Evolutionary conservation across 495 filamentous ascomycete genomes (phyloP), one percentile per base, ranked within the genome.

Genomic region (Penicillium longicatenatum): DNA sequence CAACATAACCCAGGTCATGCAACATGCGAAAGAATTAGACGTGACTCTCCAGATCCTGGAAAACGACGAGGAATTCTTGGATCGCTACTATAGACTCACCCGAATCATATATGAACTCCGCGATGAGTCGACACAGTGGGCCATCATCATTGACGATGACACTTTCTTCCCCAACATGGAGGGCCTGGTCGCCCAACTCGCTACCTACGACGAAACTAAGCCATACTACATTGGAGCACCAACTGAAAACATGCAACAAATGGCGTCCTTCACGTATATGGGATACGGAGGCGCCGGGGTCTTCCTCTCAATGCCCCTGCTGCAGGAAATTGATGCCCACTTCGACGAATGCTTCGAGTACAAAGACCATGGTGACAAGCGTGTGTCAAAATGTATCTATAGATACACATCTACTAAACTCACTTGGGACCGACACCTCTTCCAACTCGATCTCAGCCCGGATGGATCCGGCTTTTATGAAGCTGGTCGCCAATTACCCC

Each of bases 121-220:
- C 0, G 67, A 66, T 16, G 61, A 70, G 6, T 51, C 69, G 0
- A 82, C 78, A 0, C 55, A 73, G 39, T 86, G 82, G 82, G 64
- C 79, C 16, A 77, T 70, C 35, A 67, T 86, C 14, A 65, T 85
- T 31, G 83, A 86, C 63, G 84, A 86, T 67, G 84, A 86, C 66
- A 85, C 84, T 16, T 83, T 83, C 60, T 79, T 82, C 59, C 73
- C 76, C 0, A 74, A 67, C 16, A 63, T 80, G 53, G 60, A 54
- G 8, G 55, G 66, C 21, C 66, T 83, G 0, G 55, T 75, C 16
- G 33, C 61, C 4, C 69, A 60, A 30, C 63, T 82, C 0, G 21
- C 33, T 3, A 46, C 55, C 19, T 77, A 75, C 61, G 68, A 79
- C 37, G 50, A 67, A 14, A 49, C 29, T 0, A 59, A 72, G 42